Base-by-base conservation (phyloP, 2,329 filamentous ascomycete genomes). In the Cladorrhinum sp. region DNA sequence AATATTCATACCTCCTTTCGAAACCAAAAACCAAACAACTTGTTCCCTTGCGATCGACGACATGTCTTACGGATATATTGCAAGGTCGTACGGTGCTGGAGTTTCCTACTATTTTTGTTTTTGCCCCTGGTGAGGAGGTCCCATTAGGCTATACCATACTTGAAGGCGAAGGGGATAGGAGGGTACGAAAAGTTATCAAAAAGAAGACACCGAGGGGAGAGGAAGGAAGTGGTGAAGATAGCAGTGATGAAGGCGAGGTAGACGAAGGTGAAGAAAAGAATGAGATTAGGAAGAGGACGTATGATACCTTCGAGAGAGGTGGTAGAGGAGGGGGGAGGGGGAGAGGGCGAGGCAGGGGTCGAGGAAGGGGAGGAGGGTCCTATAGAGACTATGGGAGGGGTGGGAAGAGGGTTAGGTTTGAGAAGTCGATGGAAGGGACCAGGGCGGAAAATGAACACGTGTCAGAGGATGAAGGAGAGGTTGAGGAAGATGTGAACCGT, bases 91-190 rank as follows among this genome's bases (percentile, higher is more conserved):
- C 79, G 0, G 79, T 93, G 0, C 75, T 91, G 6, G 90, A 92
- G 68, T 92, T 87, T 62, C 90, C 90, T 1, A 91, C 88, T 0
- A 79, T 92, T 12, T 86, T 88, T 68, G 80, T 83, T 4, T 75
- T 90, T 7, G 73, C 78, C 0, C 63, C 67, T 7, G 48, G 32
- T 1, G 56, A 32, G 7, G 7, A 9, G 3, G 65, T 62, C 0
- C 59, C 72, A n/a, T 41, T 62, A 1, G 69, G 68, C 0, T 67
- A 65, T 50, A 48, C 20, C 32, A 32, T 56, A 20, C 16, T 64
- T 1, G 49, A 70, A 1, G 70, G 66, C 1, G 41, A 24, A 65
- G 66, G 3, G 64, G 64, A 0, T 69, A 65, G 41, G 69, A 20
- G 59, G 64, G 7, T 57, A 59, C 20, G 51, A 55, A 7, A 63